phyloP scores from a whole-genome alignment of 345 rosid genomes.

The Citrus trifoliata region DNA sequence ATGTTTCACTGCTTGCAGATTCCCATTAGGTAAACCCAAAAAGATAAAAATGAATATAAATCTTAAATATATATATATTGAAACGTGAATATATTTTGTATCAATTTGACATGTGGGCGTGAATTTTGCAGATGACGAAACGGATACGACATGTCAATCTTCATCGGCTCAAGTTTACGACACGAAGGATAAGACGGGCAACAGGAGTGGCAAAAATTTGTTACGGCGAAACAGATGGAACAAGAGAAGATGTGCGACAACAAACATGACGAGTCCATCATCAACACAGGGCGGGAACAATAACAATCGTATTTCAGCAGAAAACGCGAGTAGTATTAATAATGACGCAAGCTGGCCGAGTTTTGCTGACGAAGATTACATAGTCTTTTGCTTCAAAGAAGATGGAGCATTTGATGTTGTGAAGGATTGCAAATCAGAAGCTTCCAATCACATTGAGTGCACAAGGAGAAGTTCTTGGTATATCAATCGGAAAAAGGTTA shows the following conservation, averaged over 20 bases:
- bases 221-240: slow-evolving; percentile 20
- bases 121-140: slow-evolving; percentile 36
- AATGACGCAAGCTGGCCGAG: slow-evolving; percentile 26
- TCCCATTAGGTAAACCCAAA: slow-evolving; percentile 40
- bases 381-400: slow-evolving; percentile 60
- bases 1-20: slow-evolving; percentile 56
- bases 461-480: slow-evolving; percentile 16
- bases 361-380: slow-evolving; percentile 54
- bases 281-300: slow-evolving; percentile 25
- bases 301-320: slow-evolving; percentile 19
- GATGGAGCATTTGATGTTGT: slow-evolving; percentile 63
- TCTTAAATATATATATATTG: no score
- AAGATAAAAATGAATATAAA: neutral
- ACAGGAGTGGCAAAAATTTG: slow-evolving; percentile 21
- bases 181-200: slow-evolving; percentile 13
- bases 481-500: slow-evolving; percentile 38
- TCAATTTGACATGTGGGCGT: neutral
- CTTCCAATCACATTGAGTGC: slow-evolving; percentile 8
- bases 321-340: slow-evolving; percentile 7
- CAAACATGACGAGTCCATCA: slow-evolving; percentile 2
- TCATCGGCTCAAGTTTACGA: slow-evolving; percentile 12
- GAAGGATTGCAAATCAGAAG: slow-evolving; percentile 36
- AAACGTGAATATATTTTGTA: neutral
- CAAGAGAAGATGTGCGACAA: slow-evolving; percentile 16
- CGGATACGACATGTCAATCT: slow-evolving; percentile 15